Evolutionary conservation across 1,139 yeast genomes (phyloP), one percentile per base, ranked within the genome.

Genomic region (Arxiozyma heterogenica): DNA sequence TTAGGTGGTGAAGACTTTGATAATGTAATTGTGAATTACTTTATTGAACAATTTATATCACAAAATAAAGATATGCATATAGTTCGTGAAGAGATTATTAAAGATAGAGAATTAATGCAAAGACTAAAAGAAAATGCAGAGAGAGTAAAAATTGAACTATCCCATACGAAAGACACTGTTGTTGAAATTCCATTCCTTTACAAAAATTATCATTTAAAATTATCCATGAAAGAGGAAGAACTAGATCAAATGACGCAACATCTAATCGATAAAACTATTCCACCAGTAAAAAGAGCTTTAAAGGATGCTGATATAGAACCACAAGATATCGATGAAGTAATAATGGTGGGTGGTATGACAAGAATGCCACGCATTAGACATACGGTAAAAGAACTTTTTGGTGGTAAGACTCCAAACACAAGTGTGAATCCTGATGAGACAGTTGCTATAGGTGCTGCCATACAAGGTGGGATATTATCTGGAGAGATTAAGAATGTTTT

Each of bases 1-100:
- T 72, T 86, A 57, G 94, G 94, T 52, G 94, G 94, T 41, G 93
- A 86, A 65, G 94, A 86, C 67, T 83, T 85, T 66, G 94, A 86
- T 68, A 81, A 80, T 53, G 65, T 83, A 12, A 69, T 86, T 41
- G 77, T 84, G 57, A 70, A 78, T 47, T 72, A 79, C 65, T 80
- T 85, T 4, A 54, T 84, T 17, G 73, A 75, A 7, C 61, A 68
- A 17, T 83, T 85, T 65, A 44, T 63, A 7, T 69, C 76, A 57
- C 56, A 60, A 21, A 71, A 74, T 50, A 57, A 61, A 18, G 30
- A 43, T 21, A 57, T 49, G 55, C 8, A 44, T 30, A 25, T 59
- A 50, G 43, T 56, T 54, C 18, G 54, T 41, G 11, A 51, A 18
- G 52, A 49, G 3, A 27, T 68, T 1, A 22, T 57, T 3, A 21